A percentile compares a stretch with the other conserved stretches of the same genome.
Evolutionary conservation across 495 filamentous ascomycete species (phyloP).

Genomic region (Eremomyces bilateralis): DNA sequence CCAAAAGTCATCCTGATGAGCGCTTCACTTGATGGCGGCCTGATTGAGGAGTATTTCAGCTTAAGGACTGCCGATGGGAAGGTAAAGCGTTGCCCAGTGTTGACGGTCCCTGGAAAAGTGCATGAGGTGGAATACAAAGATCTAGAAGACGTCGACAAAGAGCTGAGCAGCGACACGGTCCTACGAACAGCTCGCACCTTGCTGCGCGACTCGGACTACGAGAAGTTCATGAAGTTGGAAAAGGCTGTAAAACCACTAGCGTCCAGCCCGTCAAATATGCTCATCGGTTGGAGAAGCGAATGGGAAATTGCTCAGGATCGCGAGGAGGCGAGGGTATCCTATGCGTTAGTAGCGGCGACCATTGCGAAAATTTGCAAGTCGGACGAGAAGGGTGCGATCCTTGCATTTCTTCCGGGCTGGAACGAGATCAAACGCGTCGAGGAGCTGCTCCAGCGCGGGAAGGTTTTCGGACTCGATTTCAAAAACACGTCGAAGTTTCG

Average conservation of each 20-base stretch:
- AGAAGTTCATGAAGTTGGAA: conserved; percentile 9
- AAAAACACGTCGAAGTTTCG: conserved; percentile 22
- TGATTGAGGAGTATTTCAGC: conserved; percentile 33
- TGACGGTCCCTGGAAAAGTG: conserved; percentile 33
- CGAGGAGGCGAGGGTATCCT: conserved; percentile 27
- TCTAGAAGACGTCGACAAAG: conserved; percentile 26
- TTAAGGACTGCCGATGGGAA: conserved; percentile 6
- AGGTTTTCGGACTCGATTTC: conserved; percentile 24
- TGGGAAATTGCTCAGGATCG: conserved; percentile 15
- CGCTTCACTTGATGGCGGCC: conserved; percentile 33
- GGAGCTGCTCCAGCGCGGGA: conserved; percentile 11
- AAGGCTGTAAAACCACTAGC: neutral
- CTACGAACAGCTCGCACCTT: conserved; percentile 8
- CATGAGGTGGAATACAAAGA: conserved; percentile 28
- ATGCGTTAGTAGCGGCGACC: conserved; percentile 24
- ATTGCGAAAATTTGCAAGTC: conserved; percentile 29
- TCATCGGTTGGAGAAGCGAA: neutral
- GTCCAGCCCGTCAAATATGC: neutral
- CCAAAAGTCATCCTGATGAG: conserved; percentile 38
- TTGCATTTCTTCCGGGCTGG: conserved; percentile 36
- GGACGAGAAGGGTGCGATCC: conserved; percentile 28
- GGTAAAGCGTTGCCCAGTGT: conserved; percentile 21
- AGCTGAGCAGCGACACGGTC: conserved; percentile 14
- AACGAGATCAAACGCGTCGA: conserved; percentile 26
- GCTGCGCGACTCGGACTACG: neutral